These are phyloP conservation scores for Geotrichum carabidarum DNA, from an alignment of 1,139 yeast species.

Conservation along the genomic window DNA sequence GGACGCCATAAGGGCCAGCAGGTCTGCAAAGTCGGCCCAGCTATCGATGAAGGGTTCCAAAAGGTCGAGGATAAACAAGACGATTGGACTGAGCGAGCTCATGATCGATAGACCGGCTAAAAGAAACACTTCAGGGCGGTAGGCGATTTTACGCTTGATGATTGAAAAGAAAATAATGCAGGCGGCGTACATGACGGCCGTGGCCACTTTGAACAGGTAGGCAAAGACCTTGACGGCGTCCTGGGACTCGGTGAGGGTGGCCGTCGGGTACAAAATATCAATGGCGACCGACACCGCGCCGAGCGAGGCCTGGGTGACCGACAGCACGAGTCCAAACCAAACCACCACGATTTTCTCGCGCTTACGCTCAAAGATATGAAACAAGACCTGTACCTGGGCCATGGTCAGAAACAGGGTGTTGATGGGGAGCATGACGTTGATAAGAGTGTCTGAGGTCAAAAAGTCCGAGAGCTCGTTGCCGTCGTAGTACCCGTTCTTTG, in stretches of 20 bases:
- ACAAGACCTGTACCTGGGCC: slow-evolving; percentile 18
- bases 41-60: slow-evolving; percentile 51
- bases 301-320: slow-evolving; percentile 7
- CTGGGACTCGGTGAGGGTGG: slow-evolving; percentile 7
- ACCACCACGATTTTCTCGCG: slow-evolving; percentile 12
- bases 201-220: slow-evolving; percentile 66
- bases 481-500: slow-evolving; percentile 13
- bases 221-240: slow-evolving; percentile 55
- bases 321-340: slow-evolving; percentile 15
- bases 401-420: slow-evolving; percentile 11
- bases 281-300: slow-evolving; percentile 8
- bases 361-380: slow-evolving; percentile 13
- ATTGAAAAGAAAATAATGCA: slow-evolving; percentile 55
- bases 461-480: slow-evolving; percentile 12
- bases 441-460: neutral
- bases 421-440: slow-evolving; percentile 10
- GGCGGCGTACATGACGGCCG: slow-evolving; percentile 65
- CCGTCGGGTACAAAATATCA: neutral
- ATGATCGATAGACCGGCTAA: slow-evolving; percentile 56
- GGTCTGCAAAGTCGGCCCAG: slow-evolving; percentile 68
- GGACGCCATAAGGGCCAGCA: slow-evolving; percentile 44
- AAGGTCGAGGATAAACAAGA: slow-evolving; percentile 73
- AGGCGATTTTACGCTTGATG: slow-evolving; percentile 50
- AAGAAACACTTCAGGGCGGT: slow-evolving; percentile 46
- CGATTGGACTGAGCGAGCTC: slow-evolving; percentile 60